A percentile compares a stretch with the other conserved stretches of the same genome.
Evolutionary conservation across 1,284 basidiomycete genomes (phyloP).

Genomic region (Fomitopsis pinicola): DNA sequence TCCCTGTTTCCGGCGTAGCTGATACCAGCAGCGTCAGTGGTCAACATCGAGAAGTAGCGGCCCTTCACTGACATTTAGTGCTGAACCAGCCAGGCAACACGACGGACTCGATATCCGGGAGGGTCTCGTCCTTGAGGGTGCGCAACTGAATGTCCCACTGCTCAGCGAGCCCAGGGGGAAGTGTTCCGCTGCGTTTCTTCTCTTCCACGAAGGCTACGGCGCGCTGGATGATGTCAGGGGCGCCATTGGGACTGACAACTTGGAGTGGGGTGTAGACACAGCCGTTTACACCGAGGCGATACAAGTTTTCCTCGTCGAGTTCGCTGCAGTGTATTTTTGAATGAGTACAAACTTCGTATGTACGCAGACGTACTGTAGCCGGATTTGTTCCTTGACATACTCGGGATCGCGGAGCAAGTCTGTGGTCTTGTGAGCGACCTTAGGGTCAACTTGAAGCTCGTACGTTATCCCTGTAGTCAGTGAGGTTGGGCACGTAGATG

Average conservation of each 20-base stretch:
- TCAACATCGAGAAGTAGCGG: neutral
- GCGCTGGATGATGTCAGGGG: neutral
- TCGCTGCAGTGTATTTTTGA: neutral
- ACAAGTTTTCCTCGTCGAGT: conserved; percentile 3
- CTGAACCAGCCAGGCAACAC: conserved; percentile 9
- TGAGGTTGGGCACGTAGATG: neutral
- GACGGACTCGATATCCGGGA: conserved; percentile 10
- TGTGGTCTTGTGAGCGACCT: conserved; percentile 2
- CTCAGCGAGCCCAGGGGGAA: conserved; percentile 12
- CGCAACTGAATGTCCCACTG: conserved; percentile 13
- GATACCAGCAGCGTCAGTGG: neutral
- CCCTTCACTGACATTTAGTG: conserved; percentile 10
- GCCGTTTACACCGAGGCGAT: conserved; percentile 4
- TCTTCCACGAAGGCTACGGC: neutral
- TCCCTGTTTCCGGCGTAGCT: conserved; percentile 21
- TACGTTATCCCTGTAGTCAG: neutral
- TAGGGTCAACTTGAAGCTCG: neutral
- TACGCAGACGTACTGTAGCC: conserved; percentile 5
- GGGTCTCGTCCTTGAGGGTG: conserved; percentile 3
- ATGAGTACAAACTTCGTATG: neutral
- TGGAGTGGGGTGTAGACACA: conserved; percentile 8
- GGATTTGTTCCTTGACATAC: conserved; percentile 6
- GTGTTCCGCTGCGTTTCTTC: conserved; percentile 5
- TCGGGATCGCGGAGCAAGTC: conserved; percentile 9
- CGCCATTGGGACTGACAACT: conserved; percentile 2